These are phyloP conservation scores for Sedum album DNA, from an alignment of 164 flowering plant species.

Conservation along the genomic window DNA sequence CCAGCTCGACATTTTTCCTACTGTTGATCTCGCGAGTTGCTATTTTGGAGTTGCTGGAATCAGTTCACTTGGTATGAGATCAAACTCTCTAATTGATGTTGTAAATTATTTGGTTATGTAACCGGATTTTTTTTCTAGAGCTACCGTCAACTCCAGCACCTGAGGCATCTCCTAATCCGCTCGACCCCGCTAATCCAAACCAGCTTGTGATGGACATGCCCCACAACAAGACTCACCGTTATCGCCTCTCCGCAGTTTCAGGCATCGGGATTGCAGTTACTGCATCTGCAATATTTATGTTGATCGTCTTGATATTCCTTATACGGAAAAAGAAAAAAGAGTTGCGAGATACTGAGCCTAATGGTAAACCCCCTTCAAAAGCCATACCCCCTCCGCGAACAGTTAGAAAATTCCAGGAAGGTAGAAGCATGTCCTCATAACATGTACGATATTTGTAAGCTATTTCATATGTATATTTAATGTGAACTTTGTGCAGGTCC, in stretches of 20 bases:
- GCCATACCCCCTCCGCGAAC: constrained; percentile 33
- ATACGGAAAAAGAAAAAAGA: constrained; percentile 68
- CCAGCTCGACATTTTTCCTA: constrained; percentile 44
- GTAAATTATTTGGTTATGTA: neutral
- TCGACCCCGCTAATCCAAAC: constrained; percentile 50
- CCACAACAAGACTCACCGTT: constrained; percentile 31
- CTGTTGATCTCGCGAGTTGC: constrained; percentile 62
- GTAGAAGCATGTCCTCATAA: constrained; percentile 20
- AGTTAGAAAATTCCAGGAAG: constrained; percentile 62
- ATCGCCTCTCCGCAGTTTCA: constrained; percentile 55
- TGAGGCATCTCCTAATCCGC: constrained; percentile 50
- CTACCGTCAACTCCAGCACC: constrained; percentile 39
- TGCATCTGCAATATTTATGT: constrained; percentile 43
- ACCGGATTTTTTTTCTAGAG: constrained; percentile 19
- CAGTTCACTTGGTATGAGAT: constrained; percentile 40
- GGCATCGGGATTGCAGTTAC: constrained; percentile 65
- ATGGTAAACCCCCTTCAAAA: constrained; percentile 32
- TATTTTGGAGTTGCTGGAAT: constrained; percentile 79
- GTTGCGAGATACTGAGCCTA: constrained; percentile 35
- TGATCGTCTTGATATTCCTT: constrained; percentile 55
- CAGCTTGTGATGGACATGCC: constrained; percentile 25
- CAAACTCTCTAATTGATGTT: neutral
- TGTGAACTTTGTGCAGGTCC: constrained; percentile 41
- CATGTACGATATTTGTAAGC: neutral
- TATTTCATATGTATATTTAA: neutral